Base-by-base conservation (phyloP, 2,329 filamentous ascomycete species). In the Aspergillus sclerotialis region DNA sequence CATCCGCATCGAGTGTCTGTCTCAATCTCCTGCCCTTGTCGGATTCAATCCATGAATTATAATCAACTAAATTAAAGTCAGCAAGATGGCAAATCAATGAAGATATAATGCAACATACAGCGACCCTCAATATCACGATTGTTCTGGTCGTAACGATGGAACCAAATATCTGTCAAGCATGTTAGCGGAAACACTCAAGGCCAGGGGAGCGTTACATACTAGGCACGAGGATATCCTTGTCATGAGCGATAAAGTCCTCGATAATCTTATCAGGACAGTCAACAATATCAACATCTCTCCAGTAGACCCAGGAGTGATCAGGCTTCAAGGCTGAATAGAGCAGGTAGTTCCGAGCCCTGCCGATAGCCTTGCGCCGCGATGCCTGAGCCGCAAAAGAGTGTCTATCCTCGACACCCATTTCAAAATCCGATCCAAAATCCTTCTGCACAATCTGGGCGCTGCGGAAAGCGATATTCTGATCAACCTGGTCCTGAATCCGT, bases 31-130 rank as follows among this genome's bases (percentile, higher is more conserved):
- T 76, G 30, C 76, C 88, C 62, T 90, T 84, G 33, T 89, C 82
- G 7, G 90, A 90, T 67, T 98, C 92, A 50, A 94, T 77, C 92
- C 92, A 98, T 2, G 92, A 96, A 65, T 98, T 98, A 70, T 98
- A 98, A 61, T 98, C 92, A 57, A 96, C 86, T 92, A 41, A n/a
- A n/a, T 23, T 21, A 14, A 35, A 12, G 38, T 60, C 45, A 57
- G 48, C 33, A 46, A 35, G 43, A 28, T 19, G 21, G 33, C 15
- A 18, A 27, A 30, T 13, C 10, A 13, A 15, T 35, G 19, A n/a
- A 33, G 30, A 19, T 13, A 17, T 11, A 11, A 11, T 7, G n/a
- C 34, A 29, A 71, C 82, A 68, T 70, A 92, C 86, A 98, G 74
- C 86, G 80, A 44, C 92, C 92, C 67, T 98, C 92, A 48, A 96